Evolutionary conservation across 352 stramenopile species (phyloP).

Genomic region (Pythium myriotylum): DNA sequence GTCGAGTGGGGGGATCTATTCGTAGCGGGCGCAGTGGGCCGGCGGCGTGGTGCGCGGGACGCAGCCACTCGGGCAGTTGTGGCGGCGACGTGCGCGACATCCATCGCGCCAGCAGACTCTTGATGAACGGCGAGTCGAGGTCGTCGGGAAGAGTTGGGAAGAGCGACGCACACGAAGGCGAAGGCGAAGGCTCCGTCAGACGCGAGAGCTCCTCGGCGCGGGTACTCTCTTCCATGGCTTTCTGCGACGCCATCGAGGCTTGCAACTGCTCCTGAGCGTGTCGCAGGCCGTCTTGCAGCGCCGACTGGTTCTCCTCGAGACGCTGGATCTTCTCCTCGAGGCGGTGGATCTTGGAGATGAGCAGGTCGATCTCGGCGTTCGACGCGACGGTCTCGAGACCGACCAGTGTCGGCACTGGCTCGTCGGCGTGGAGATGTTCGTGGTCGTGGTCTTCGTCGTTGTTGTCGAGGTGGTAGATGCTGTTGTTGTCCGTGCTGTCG

Average conservation of each 20-base stretch:
- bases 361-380: not conserved
- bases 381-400: not conserved
- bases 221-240: constrained; percentile 36
- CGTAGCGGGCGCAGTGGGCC: too few relatives aligned
- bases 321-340: constrained; percentile 22
- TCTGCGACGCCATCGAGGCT: constrained; percentile 32
- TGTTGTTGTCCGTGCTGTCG: constrained; percentile 23
- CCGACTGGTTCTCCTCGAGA: constrained; percentile 24
- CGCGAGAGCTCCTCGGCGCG: constrained; percentile 28
- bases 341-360: constrained; percentile 12
- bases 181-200: too few relatives aligned
- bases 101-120: too few relatives aligned
- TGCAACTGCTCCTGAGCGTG: constrained; percentile 39
- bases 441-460: not conserved
- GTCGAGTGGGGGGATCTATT: too few relatives aligned
- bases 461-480: constrained; percentile 2
- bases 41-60: too few relatives aligned
- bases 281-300: constrained; percentile 24
- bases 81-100: too few relatives aligned
- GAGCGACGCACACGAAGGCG: too few relatives aligned
- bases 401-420: not conserved
- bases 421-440: not conserved
- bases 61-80: too few relatives aligned
- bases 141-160: too few relatives aligned
- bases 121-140: too few relatives aligned